Conservation (phyloP, 1,284 basidiomycete species). For the Singerocomus inundabilis region DNA sequence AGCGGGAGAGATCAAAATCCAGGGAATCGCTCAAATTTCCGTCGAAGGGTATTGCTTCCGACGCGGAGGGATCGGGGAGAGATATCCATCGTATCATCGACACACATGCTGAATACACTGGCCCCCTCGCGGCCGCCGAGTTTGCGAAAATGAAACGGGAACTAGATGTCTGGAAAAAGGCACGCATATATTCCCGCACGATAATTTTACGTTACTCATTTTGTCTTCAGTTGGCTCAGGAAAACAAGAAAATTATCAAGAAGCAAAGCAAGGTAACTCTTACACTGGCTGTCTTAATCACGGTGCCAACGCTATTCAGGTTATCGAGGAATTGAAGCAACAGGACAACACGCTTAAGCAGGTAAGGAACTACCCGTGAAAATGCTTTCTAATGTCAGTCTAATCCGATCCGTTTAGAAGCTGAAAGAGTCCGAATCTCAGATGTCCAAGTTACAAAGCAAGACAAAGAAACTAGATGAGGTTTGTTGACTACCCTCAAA, state of each 20-base stretch:
- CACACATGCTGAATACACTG: conserved; percentile 29
- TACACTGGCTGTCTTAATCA: not conserved
- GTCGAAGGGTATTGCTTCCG: conserved; percentile 23
- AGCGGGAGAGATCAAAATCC: conserved; percentile 32
- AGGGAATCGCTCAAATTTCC: conserved; percentile 25
- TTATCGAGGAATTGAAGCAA: conserved; percentile 29
- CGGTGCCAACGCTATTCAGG: conserved; percentile 22
- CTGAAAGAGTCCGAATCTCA: conserved; percentile 49
- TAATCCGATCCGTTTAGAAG: conserved; percentile 34
- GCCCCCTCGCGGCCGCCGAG: conserved; percentile 33
- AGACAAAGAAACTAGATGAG: conserved; percentile 54
- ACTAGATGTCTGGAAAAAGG: conserved; percentile 48
- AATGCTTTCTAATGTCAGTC: not conserved
- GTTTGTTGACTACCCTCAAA: conserved; percentile 33
- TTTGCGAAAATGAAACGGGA: conserved; percentile 40
- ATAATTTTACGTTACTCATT: conserved; percentile 25
- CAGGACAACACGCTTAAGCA: conserved; percentile 24
- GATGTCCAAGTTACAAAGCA: conserved; percentile 45
- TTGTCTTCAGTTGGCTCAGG: conserved; percentile 39
- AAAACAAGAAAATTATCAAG: conserved; percentile 50
- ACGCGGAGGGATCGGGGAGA: conserved; percentile 28
- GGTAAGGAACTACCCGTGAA: conserved; percentile 7
- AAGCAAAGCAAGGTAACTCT: conserved; percentile 56
- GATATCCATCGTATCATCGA: conserved; percentile 16
- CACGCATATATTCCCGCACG: conserved; percentile 29